Evolutionary conservation across 331 rosid genomes (phyloP).

Genomic region (Cucumis variabilis): DNA sequence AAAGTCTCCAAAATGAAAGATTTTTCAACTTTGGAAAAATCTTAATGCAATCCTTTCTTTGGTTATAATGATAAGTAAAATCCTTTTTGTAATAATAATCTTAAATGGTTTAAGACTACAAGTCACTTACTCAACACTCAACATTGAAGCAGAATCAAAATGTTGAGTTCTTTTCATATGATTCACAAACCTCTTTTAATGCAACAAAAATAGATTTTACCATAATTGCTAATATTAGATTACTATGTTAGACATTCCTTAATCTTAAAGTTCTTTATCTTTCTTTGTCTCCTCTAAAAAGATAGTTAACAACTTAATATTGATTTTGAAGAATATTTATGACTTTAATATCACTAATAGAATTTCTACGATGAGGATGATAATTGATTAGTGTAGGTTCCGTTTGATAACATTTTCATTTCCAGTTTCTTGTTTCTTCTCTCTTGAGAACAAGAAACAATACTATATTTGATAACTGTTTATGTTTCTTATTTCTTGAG

Average conservation of each 20-base stretch:
- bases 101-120: background rate
- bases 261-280: constrained; percentile 17
- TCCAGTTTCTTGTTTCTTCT: no score
- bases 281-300: background rate
- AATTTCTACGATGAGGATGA: no score
- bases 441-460: no score
- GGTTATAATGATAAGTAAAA: constrained; percentile 7
- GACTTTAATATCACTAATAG: background rate
- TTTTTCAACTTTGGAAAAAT: background rate
- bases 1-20: background rate
- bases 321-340: background rate
- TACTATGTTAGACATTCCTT: constrained; percentile 2
- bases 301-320: background rate
- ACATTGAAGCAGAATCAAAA: constrained; percentile 19
- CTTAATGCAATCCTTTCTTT: constrained; percentile 15
- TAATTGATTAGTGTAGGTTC: no score
- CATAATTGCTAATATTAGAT: constrained; percentile 12
- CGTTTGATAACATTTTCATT: no score
- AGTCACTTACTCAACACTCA: constrained; percentile 29
- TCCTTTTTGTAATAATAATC: constrained; percentile 16
- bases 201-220: background rate
- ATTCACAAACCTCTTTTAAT: constrained; percentile 5
- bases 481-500: no score
- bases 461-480: no score
- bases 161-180: constrained; percentile 21